phyloP scores from a whole-genome alignment of 164 flowering plant species.

The Annona cherimola region DNA sequence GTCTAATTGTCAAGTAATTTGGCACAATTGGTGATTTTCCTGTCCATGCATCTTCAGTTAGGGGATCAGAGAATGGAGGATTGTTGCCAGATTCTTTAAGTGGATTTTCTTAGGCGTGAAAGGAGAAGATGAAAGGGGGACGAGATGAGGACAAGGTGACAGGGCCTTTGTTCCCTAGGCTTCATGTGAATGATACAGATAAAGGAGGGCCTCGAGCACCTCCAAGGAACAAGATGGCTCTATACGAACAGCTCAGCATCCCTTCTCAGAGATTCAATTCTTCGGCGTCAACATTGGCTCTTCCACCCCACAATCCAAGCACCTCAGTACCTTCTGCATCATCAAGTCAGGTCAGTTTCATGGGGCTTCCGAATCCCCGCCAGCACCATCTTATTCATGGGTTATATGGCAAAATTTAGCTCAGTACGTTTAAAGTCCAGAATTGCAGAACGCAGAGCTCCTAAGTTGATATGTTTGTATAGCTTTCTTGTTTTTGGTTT shows the following conservation, averaged over 20 bases:
- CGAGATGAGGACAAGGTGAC: constrained; percentile 44
- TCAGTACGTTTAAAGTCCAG: too few relatives aligned
- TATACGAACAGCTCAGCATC: constrained; percentile 64
- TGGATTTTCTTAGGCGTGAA: background rate
- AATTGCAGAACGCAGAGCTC: too few relatives aligned
- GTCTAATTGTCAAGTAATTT: background rate
- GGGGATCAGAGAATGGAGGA: background rate
- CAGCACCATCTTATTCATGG: too few relatives aligned
- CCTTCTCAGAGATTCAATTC: constrained; percentile 58
- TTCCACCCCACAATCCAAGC: constrained; percentile 21
- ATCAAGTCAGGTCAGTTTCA: constrained; percentile 44
- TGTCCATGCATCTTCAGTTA: background rate
- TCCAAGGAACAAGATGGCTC: constrained; percentile 92
- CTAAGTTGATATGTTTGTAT: too few relatives aligned
- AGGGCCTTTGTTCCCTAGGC: constrained; percentile 75
- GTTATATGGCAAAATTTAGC: too few relatives aligned
- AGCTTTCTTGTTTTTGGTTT: too few relatives aligned
- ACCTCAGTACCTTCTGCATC: constrained; percentile 29
- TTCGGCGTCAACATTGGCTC: constrained; percentile 26
- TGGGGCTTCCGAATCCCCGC: background rate
- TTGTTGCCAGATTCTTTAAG: background rate
- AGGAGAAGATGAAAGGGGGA: constrained; percentile 36
- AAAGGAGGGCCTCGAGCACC: constrained; percentile 85
- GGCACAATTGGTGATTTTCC: background rate
- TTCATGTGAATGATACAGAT: constrained; percentile 77